Base-by-base conservation (phyloP, 176 grass and related monocot genomes). In the Panicum miliaceum region DNA sequence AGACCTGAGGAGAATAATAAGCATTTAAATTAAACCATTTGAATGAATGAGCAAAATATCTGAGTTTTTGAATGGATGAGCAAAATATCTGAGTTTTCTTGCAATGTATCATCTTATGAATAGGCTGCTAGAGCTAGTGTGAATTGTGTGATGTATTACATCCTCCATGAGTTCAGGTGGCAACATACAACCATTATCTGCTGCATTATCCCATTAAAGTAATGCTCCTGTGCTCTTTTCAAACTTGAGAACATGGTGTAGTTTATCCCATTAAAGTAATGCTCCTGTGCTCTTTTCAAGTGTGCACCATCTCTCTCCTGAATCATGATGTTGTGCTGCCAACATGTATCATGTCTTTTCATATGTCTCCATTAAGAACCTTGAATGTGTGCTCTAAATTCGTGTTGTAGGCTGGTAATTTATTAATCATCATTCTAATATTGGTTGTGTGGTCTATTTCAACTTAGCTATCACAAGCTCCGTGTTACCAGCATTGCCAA, bases 391-490 rank as follows among this genome's bases (percentile, higher is more conserved):
- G 8, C 62, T 41, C 3, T 52, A 56, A 16, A 64, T 50, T 53
- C 41, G 13, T 73, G 40, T 20, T 29, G 3, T 63, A 50, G n/a
- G 20, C 29, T 48, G 57, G 15, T 60, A 20, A 13, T 29, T 80
- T 26, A 12, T 36, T 18, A 68, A 65, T 66, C 65, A 62, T 51
- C 22, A 52, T 86, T 52, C 54, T 40, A 45, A 20, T 79, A 51
- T 72, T 71, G 23, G 29, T 37, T 54, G 71, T 71, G 10, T 71
- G 52, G 29, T 62, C 25, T 25, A 20, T 35, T 12, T 12, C 3
- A 60, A 41, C 52, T 68, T 85, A 59, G 19, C 15, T 27, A 15
- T 67, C 56, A 20, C 25, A 70, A n/a, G 15, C 18, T 86, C 43
- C 4, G 29, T 71, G 25, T 40, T 32, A 12, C 47, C 16, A 23